Percentiles rank a stretch among this genome's conserved stretches.
phyloP scores from a whole-genome alignment of 192 early-diverging fungal species.

The Fimicolochytrium jonesii region DNA sequence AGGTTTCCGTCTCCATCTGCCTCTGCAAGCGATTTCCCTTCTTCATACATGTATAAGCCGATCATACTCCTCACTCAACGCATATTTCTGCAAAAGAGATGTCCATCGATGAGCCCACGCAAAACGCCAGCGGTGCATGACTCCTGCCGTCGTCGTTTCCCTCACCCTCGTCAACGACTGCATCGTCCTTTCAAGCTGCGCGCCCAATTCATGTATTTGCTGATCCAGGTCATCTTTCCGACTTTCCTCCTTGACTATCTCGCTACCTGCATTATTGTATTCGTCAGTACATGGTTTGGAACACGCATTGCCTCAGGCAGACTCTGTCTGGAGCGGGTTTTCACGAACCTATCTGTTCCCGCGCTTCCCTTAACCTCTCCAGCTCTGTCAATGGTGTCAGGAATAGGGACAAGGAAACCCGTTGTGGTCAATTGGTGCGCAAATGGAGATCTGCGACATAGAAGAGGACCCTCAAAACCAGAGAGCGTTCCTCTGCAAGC shows the following conservation, averaged over 20 bases:
- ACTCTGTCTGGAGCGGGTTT: too few species aligned
- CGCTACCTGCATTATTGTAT: slow-evolving; percentile 1
- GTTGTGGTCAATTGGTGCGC: too few species aligned
- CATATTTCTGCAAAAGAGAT: slow-evolving; percentile 3
- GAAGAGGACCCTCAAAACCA: too few species aligned
- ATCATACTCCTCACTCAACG: slow-evolving; percentile 12
- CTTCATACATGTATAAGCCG: slow-evolving; percentile 7
- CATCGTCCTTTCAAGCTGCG: slow-evolving; percentile 1
- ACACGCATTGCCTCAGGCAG: too few species aligned
- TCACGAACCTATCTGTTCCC: too few species aligned
- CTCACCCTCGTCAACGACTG: slow-evolving; percentile 3
- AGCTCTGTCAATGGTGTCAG: too few species aligned
- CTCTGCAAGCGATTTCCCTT: neutral
- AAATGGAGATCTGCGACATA: too few species aligned
- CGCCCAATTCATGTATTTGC: neutral
- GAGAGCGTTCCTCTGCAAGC: too few species aligned
- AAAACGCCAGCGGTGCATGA: neutral
- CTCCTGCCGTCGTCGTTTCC: neutral
- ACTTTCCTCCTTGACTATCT: slow-evolving; percentile 6
- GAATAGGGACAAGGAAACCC: too few species aligned
- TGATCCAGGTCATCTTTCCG: slow-evolving; percentile 1
- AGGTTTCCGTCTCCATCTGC: neutral
- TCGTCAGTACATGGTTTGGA: too few species aligned
- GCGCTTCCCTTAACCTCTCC: too few species aligned
- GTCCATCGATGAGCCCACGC: neutral